Conservation (phyloP, 495 filamentous ascomycete genomes). For the Aspergillus conjunctus region DNA sequence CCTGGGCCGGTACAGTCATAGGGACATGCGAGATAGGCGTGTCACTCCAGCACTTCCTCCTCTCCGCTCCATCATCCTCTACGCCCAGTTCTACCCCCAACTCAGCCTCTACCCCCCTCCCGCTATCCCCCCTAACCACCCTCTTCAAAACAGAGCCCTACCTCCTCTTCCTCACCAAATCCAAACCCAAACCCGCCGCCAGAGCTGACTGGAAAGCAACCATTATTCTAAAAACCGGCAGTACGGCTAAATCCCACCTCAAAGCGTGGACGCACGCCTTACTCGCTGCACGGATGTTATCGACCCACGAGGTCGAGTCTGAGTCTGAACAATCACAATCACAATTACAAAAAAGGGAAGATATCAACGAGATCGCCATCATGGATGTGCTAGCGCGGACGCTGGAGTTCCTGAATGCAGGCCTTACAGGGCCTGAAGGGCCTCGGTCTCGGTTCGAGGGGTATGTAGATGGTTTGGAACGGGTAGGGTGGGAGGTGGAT, state of each 20-base stretch:
- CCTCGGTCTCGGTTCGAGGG: constrained; percentile 38
- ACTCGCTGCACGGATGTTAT: constrained; percentile 46
- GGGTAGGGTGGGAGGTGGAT: constrained; percentile 62
- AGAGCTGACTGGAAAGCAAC: constrained; percentile 35
- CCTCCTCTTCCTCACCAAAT: constrained; percentile 31
- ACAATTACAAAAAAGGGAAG: no score
- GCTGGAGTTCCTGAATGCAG: constrained; percentile 28
- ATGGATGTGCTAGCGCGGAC: constrained; percentile 23
- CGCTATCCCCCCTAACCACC: constrained; percentile 24
- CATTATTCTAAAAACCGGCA: constrained; percentile 67
- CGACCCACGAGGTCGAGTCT: neutral
- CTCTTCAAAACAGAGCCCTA: constrained; percentile 38
- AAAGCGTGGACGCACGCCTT: constrained; percentile 78
- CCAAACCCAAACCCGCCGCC: constrained; percentile 1
- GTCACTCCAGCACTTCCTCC: constrained; percentile 35
- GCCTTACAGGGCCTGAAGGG: no score
- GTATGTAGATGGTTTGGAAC: constrained; percentile 42
- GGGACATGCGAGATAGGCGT: constrained; percentile 40
- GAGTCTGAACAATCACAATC: no score
- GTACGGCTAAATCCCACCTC: constrained; percentile 52
- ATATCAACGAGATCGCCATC: neutral
- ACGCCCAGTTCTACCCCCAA: no score
- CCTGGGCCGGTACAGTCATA: constrained; percentile 45
- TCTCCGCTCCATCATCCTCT: constrained; percentile 7
- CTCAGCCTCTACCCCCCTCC: no score